phyloP scores from a whole-genome alignment of 1,139 yeast genomes.

The Taphrina betulina region DNA sequence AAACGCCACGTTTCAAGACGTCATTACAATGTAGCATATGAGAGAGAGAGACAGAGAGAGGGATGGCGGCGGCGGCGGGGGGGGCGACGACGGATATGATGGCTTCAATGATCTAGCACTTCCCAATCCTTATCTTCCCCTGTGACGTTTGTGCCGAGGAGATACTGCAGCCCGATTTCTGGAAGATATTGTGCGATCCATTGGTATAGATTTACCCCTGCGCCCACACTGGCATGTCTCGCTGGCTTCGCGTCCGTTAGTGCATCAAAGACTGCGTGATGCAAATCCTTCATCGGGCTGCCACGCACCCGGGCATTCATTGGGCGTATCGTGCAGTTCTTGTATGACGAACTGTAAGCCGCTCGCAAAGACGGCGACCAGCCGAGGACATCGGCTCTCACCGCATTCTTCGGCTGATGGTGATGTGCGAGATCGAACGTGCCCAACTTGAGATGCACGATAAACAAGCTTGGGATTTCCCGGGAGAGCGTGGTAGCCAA shows the following conservation, averaged over 20 bases:
- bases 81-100: no score
- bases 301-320: conserved; percentile 22
- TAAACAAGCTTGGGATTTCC: conserved; percentile 22
- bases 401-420: background rate
- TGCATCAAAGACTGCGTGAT: conserved; percentile 31
- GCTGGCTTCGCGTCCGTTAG: conserved; percentile 15
- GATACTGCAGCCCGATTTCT: conserved; percentile 12
- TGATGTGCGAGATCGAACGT: conserved; percentile 29
- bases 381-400: conserved; percentile 19
- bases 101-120: conserved; percentile 18
- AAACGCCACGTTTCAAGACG: no score
- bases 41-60: no score
- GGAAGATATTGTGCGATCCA: conserved; percentile 17
- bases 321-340: conserved; percentile 9
- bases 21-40: no score
- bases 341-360: conserved; percentile 18
- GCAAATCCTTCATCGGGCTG: conserved; percentile 17
- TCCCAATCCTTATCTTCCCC: conserved; percentile 21
- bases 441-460: conserved; percentile 24
- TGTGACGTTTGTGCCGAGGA: conserved; percentile 14
- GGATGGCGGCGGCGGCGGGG: no score
- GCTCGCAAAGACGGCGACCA: conserved; percentile 22
- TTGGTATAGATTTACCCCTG: conserved; percentile 22
- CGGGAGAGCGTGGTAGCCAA: conserved; percentile 13
- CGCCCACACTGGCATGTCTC: conserved; percentile 9